These are phyloP conservation scores for Pseudogymnoascus sp. DNA, from an alignment of 2,329 filamentous ascomycete genomes.

Conservation along the genomic window DNA sequence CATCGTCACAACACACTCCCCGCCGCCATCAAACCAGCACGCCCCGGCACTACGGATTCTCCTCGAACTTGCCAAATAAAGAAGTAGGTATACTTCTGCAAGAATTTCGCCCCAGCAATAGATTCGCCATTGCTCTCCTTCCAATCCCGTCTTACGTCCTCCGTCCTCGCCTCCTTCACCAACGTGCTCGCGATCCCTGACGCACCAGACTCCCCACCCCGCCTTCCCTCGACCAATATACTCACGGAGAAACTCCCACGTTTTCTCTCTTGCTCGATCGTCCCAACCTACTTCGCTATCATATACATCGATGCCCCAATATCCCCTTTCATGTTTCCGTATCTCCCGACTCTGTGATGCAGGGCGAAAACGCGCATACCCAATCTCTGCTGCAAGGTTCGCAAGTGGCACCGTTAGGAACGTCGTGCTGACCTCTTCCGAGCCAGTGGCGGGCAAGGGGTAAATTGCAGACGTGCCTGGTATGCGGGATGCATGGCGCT, in stretches of 20 bases:
- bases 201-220: conserved; percentile 63
- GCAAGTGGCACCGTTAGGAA: conserved; percentile 52
- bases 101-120: conserved; percentile 75
- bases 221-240: conserved; percentile 52
- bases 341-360: conserved; percentile 42
- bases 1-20: conserved; percentile 49
- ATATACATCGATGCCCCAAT: conserved; percentile 59
- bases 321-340: conserved; percentile 62
- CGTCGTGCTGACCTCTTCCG: conserved; percentile 40
- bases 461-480: conserved; percentile 37
- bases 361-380: conserved; percentile 50
- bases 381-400: conserved; percentile 47
- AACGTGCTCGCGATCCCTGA: conserved; percentile 23
- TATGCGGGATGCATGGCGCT: background rate
- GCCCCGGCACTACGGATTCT: conserved; percentile 51
- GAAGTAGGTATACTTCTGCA: conserved; percentile 65
- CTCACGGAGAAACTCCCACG: conserved; percentile 58
- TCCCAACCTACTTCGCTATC: conserved; percentile 46
- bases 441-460: conserved; percentile 48
- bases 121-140: conserved; percentile 35
- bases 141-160: background rate
- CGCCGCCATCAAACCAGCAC: conserved; percentile 61
- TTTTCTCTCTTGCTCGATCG: conserved; percentile 38
- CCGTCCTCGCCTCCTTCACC: background rate
- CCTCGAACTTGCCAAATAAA: conserved; percentile 66